Percentiles rank a stretch among this genome's conserved stretches.
phyloP scores from a whole-genome alignment of 2,329 filamentous ascomycete species.

The Pyricularia pennisetigena region DNA sequence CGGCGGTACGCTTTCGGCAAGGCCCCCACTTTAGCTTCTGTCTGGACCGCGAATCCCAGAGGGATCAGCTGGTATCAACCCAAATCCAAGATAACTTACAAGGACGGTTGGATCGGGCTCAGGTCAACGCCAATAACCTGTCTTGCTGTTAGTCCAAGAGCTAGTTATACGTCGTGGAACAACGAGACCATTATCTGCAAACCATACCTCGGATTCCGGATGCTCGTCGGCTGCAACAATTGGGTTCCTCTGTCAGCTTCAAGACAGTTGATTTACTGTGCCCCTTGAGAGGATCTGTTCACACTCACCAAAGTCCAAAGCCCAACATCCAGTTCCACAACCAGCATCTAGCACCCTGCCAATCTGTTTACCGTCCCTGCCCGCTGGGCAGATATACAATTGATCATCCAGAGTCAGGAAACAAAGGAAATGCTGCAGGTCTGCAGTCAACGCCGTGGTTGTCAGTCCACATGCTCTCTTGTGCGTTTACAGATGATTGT shows the following conservation, averaged over 20 bases:
- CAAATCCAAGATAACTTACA: neutral
- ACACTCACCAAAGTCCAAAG: constrained; percentile 4
- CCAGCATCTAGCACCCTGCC: constrained; percentile 4
- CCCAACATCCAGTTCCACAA: constrained; percentile 5
- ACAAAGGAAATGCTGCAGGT: constrained; percentile 11
- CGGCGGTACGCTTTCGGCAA: constrained; percentile 9
- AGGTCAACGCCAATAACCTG: constrained; percentile 14
- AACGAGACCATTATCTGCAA: neutral
- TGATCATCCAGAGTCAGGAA: constrained; percentile 9
- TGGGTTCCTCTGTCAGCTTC: neutral
- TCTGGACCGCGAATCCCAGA: no score
- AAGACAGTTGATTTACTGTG: neutral
- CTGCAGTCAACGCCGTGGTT: neutral
- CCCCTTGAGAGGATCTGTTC: neutral
- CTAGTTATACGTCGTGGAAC: neutral
- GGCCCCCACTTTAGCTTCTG: neutral
- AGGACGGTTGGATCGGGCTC: constrained; percentile 12
- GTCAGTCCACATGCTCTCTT: neutral
- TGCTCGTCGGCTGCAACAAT: constrained; percentile 3
- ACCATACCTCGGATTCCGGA: constrained; percentile 2
- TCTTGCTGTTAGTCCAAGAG: neutral
- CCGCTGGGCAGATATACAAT: constrained; percentile 5
- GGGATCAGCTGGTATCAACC: neutral
- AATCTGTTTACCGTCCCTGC: neutral
- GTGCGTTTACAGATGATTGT: neutral